A percentile compares a stretch with the other conserved stretches of the same genome.
phyloP scores from a whole-genome alignment of 371 early-diverging fungal genomes.

The Catenaria anguillulae region DNA sequence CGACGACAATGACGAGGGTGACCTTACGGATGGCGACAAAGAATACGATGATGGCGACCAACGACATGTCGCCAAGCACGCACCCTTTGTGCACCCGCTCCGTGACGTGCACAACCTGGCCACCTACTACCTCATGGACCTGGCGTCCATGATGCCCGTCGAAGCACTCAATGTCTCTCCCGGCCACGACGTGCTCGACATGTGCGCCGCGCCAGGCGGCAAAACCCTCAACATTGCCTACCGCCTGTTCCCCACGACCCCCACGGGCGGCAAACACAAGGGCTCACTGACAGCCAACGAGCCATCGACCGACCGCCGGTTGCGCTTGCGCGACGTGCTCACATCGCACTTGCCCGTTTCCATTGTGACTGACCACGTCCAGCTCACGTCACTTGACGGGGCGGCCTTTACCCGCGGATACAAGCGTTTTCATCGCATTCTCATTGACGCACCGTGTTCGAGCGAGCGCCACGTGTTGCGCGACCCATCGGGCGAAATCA shows the following conservation, averaged over 20 bases:
- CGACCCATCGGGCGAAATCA: conserved; percentile 31
- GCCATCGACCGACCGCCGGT: conserved; percentile 32
- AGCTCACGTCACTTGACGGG: conserved; percentile 30
- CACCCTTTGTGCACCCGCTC: conserved; percentile 24
- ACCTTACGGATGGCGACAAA: conserved; percentile 7
- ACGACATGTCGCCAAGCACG: too few relatives aligned
- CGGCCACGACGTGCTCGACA: conserved; percentile 25
- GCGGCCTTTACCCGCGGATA: conserved; percentile 23
- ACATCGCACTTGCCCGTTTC: conserved; percentile 38
- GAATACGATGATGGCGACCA: too few relatives aligned
- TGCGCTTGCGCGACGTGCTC: conserved; percentile 36
- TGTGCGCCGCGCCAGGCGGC: conserved; percentile 49
- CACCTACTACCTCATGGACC: conserved; percentile 33
- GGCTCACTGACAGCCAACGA: conserved; percentile 38
- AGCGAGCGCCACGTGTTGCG: conserved; percentile 51
- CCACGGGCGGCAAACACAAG: background rate
- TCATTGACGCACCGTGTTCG: conserved; percentile 70
- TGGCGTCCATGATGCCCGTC: conserved; percentile 27
- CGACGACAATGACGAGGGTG: conserved; percentile 15
- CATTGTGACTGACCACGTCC: conserved; percentile 13
- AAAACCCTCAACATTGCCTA: conserved; percentile 42
- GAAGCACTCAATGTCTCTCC: conserved; percentile 24
- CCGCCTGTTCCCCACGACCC: conserved; percentile 19
- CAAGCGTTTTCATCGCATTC: conserved; percentile 41
- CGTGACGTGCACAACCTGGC: conserved; percentile 21